These are phyloP conservation scores for Posidonia australis DNA, from an alignment of 106 monocot genomes.

Conservation along the genomic window DNA sequence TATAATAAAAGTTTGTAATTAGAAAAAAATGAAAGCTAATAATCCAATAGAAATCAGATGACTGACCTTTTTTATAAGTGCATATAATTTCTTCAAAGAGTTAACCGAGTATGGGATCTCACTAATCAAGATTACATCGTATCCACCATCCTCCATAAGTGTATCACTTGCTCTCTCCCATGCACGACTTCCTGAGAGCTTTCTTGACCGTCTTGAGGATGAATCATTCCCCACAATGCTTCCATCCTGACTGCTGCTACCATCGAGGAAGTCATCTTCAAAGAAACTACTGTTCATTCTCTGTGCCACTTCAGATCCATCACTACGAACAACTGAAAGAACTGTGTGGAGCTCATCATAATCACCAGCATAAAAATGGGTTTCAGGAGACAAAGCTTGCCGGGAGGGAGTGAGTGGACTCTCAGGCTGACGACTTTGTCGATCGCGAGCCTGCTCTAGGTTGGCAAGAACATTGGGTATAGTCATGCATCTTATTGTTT, in stretches of 20 bases:
- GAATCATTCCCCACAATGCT: slow-evolving; percentile 42
- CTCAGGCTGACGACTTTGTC: slow-evolving; percentile 50
- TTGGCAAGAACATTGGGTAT: slow-evolving; percentile 65
- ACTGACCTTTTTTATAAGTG: slow-evolving; percentile 75
- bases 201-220: slow-evolving; percentile 50
- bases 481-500: slow-evolving; percentile 68
- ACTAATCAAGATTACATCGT: slow-evolving; percentile 65
- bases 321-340: slow-evolving; percentile 46
- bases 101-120: slow-evolving; percentile 48
- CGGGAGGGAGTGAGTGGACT: slow-evolving; percentile 70
- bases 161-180: slow-evolving; percentile 87
- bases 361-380: slow-evolving; percentile 80
- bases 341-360: slow-evolving; percentile 75
- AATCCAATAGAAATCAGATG: neutral
- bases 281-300: slow-evolving; percentile 48
- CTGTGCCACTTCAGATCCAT: slow-evolving; percentile 19
- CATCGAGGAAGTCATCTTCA: slow-evolving; percentile 77
- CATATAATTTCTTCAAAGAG: slow-evolving; percentile 58
- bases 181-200: slow-evolving; percentile 81
- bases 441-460: slow-evolving; percentile 65
- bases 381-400: slow-evolving; percentile 47
- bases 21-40: neutral
- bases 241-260: slow-evolving; percentile 62
- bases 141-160: slow-evolving; percentile 49
- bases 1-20: neutral